Evolutionary conservation across 352 stramenopile genomes (phyloP).

Genomic region (Phytophthora cactorum): DNA sequence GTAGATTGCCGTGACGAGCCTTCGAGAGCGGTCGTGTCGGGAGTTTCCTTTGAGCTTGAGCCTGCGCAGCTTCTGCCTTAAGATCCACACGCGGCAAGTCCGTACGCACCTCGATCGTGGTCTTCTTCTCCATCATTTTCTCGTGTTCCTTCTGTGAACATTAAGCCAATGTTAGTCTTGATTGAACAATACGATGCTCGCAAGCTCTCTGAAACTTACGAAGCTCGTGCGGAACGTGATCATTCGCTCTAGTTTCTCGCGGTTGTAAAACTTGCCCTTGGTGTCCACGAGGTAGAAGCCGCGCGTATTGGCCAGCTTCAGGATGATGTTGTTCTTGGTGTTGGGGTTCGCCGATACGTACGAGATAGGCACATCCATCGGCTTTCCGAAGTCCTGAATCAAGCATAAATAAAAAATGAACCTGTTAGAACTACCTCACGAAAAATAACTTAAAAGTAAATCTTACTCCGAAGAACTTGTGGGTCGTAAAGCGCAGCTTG

Average conservation of each 20-base stretch:
- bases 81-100: constrained; percentile 76
- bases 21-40: constrained; percentile 32
- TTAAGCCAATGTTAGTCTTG: constrained; percentile 5
- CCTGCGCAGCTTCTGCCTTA: constrained; percentile 36
- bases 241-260: constrained; percentile 86
- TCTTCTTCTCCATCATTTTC: constrained; percentile 73
- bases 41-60: constrained; percentile 23
- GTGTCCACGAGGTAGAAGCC: constrained; percentile 86
- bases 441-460: neutral
- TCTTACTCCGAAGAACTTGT: constrained; percentile 89
- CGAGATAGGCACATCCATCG: constrained; percentile 71
- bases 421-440: constrained; percentile 1
- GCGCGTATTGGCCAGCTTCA: constrained; percentile 76
- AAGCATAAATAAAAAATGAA: neutral
- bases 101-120: constrained; percentile 65
- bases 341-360: constrained; percentile 82
- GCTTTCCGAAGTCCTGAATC: constrained; percentile 59
- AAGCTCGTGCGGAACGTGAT: constrained; percentile 87
- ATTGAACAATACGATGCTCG: neutral
- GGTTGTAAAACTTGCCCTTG: constrained; percentile 86
- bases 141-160: constrained; percentile 64
- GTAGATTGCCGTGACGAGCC: constrained; percentile 38
- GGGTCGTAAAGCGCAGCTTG: constrained; percentile 86
- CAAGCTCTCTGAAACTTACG: constrained; percentile 40
- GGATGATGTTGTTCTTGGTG: constrained; percentile 88